Evolutionary conservation across 257 asterid genomes (phyloP).

Genomic region (Verbena officinalis): DNA sequence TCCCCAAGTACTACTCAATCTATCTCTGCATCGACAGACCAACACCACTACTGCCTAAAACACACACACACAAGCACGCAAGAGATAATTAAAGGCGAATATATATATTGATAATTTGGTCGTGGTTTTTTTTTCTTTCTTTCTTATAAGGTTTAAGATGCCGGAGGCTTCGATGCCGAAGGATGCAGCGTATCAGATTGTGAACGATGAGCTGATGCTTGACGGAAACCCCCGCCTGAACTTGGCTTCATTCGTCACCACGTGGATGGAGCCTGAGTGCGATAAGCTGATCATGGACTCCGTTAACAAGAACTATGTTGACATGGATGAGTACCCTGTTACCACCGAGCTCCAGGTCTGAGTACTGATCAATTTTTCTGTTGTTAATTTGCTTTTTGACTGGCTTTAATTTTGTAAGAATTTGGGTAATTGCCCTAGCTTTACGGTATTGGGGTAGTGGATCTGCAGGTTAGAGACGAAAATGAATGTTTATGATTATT

Average conservation of each 20-base stretch:
- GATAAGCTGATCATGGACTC: slow-evolving; percentile 54
- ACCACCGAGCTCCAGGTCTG: slow-evolving; percentile 64
- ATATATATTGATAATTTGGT: not conserved
- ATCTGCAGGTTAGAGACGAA: too few species aligned
- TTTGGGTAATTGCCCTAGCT: not conserved
- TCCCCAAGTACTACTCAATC: slow-evolving; percentile 42
- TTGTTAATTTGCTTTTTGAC: too few species aligned
- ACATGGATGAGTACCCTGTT: slow-evolving; percentile 68
- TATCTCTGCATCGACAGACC: too few species aligned
- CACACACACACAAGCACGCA: not conserved
- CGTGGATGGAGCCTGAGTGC: slow-evolving; percentile 68
- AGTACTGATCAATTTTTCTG: not conserved
- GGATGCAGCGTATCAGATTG: slow-evolving; percentile 61
- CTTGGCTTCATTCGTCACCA: slow-evolving; percentile 60
- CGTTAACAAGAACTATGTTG: slow-evolving; percentile 57
- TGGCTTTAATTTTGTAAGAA: too few species aligned
- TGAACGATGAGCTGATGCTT: slow-evolving; percentile 59
- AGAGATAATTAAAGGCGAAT: too few species aligned
- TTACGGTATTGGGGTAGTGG: too few species aligned
- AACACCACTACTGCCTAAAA: too few species aligned
- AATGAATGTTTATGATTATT: too few species aligned
- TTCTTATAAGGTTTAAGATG: slow-evolving; percentile 39
- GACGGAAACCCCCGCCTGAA: slow-evolving; percentile 65
- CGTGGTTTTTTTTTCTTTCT: not conserved
- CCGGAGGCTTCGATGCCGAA: slow-evolving; percentile 51